These are phyloP conservation scores for Fusarium sp. DNA, from an alignment of 2,329 filamentous ascomycete species.

Conservation along the genomic window DNA sequence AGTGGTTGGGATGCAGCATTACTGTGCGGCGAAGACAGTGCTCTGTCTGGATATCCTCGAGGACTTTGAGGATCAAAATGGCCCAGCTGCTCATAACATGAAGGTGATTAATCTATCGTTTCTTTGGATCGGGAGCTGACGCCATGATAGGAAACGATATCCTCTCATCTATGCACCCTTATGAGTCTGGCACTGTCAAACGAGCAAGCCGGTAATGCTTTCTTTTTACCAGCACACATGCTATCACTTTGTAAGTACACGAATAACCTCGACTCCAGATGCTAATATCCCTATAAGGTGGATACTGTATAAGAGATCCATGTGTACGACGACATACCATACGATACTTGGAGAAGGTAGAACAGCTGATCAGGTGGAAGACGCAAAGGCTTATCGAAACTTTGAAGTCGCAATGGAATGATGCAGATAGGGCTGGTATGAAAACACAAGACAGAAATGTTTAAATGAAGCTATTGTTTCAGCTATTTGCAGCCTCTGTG, in stretches of 20 bases:
- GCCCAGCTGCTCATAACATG: too few relatives aligned
- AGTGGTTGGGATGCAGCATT: constrained; percentile 18
- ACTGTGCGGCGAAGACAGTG: constrained; percentile 7
- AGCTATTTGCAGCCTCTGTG: not conserved
- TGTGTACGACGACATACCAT: not conserved
- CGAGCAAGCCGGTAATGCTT: not conserved
- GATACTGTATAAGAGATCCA: not conserved
- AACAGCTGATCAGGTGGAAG: constrained; percentile 6
- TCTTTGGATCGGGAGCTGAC: not conserved
- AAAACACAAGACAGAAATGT: not conserved
- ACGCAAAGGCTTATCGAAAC: not conserved
- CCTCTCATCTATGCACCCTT: not conserved
- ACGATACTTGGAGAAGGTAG: not conserved
- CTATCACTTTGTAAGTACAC: not conserved
- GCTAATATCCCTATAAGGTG: not conserved
- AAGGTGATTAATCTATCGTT: accelerated
- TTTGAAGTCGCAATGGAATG: not conserved
- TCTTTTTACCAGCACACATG: constrained; percentile 12
- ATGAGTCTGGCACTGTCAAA: constrained; percentile 8
- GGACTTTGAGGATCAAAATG: accelerated
- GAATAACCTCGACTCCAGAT: accelerated
- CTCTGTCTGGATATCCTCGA: not conserved
- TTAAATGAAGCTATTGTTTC: not conserved
- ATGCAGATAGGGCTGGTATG: not conserved
- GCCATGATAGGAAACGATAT: not conserved